phyloP scores from a whole-genome alignment of 2,329 filamentous ascomycete species.

The Thermomyces lanuginosus region DNA sequence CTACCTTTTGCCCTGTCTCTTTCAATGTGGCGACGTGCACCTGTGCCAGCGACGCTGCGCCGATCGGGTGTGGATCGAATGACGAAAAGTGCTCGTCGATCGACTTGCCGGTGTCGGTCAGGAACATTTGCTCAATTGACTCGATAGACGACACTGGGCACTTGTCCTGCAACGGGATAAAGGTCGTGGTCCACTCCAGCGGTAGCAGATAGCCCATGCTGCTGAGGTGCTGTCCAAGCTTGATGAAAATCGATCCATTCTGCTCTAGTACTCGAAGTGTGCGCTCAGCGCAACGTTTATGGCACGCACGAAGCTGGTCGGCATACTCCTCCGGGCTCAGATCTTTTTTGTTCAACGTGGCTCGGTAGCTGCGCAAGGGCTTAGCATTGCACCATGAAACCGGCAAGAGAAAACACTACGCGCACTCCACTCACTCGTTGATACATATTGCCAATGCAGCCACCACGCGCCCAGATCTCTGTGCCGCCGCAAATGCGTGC shows the following conservation, averaged over 20 bases:
- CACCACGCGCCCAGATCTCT: conserved; percentile 65
- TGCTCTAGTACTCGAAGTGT: conserved; percentile 78
- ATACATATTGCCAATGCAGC: conserved; percentile 63
- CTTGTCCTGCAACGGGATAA: conserved; percentile 87
- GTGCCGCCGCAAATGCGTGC: conserved; percentile 56
- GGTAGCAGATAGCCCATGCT: conserved; percentile 92
- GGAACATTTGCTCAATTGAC: conserved; percentile 75
- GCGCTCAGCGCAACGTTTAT: conserved; percentile 79
- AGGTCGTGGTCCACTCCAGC: conserved; percentile 83
- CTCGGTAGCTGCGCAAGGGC: conserved; percentile 56
- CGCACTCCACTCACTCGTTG: conserved; percentile 54
- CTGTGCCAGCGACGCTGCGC: conserved; percentile 84
- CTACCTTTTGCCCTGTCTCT: conserved; percentile 69
- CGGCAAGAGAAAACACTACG: conserved; percentile 3
- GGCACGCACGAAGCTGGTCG: conserved; percentile 62
- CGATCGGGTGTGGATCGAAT: conserved; percentile 66
- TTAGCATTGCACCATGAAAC: not conserved
- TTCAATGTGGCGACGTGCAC: conserved; percentile 78
- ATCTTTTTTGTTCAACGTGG: conserved; percentile 54
- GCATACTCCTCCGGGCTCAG: conserved; percentile 49
- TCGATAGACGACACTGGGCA: conserved; percentile 84
- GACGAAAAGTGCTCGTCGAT: conserved; percentile 73
- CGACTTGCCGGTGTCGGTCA: conserved; percentile 60
- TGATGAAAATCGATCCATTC: conserved; percentile 97
- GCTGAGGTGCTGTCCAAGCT: conserved; percentile 87